A percentile compares a stretch with the other conserved stretches of the same genome.
These are phyloP conservation scores for Zizania palustris DNA, from an alignment of 202 grass and related monocot species.

Conservation along the genomic window DNA sequence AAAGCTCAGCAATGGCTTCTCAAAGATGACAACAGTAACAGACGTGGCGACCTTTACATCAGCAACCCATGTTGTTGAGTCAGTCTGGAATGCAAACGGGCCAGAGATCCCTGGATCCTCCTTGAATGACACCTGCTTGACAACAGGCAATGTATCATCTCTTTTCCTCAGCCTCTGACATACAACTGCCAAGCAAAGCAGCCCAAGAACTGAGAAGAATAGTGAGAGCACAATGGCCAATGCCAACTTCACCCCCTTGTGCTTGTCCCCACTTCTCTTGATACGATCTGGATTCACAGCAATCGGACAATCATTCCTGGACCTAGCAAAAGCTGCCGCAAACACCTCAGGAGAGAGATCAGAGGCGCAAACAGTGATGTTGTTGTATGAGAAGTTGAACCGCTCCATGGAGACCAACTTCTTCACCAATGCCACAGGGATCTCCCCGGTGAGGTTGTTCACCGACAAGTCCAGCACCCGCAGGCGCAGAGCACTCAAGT, in stretches of 20 bases:
- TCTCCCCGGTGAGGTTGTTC: conserved; percentile 93
- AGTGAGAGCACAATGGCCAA: conserved; percentile 61
- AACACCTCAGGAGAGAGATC: conserved; percentile 59
- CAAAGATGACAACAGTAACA: conserved; percentile 88
- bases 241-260: conserved; percentile 54
- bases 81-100: conserved; percentile 82
- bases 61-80: conserved; percentile 91
- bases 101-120: conserved; percentile 71
- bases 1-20: conserved; percentile 87
- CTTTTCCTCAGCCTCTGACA: conserved; percentile 56
- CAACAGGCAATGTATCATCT: conserved; percentile 27
- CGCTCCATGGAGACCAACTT: conserved; percentile 56
- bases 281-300: conserved; percentile 70
- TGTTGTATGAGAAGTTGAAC: conserved; percentile 99
- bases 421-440: conserved; percentile 73
- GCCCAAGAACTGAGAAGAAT: conserved; percentile 56
- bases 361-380: conserved; percentile 80
- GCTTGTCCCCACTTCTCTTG: conserved; percentile 41
- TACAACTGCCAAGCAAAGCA: conserved; percentile 61
- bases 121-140: conserved; percentile 70
- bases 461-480: conserved; percentile 74
- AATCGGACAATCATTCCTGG: conserved; percentile 84
- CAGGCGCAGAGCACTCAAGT: conserved; percentile 56
- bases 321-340: conserved; percentile 68
- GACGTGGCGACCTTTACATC: conserved; percentile 91